Evolutionary conservation across 1,284 basidiomycete species (phyloP).

Genomic region (Leccinum fuscescens): DNA sequence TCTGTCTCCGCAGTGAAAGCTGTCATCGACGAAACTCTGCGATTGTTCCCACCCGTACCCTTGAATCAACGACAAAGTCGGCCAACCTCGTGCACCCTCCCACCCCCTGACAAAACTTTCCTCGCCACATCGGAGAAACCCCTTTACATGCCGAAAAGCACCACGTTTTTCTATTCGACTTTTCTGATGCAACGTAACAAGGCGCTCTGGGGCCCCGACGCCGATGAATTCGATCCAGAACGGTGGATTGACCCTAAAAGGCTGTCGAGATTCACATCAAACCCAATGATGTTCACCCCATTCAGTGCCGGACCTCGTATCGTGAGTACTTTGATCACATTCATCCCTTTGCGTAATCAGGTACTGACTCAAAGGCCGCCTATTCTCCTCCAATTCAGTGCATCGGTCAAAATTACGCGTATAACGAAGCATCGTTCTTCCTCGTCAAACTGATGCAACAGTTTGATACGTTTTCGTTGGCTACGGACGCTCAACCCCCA

Average conservation of each 20-base stretch:
- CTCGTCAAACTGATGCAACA: slow-evolving; percentile 63
- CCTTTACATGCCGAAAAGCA: slow-evolving; percentile 59
- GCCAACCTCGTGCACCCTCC: slow-evolving; percentile 46
- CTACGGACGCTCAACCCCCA: slow-evolving; percentile 57
- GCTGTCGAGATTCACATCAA: slow-evolving; percentile 46
- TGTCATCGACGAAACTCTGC: slow-evolving; percentile 69
- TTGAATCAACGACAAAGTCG: slow-evolving; percentile 62
- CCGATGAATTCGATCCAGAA: slow-evolving; percentile 68
- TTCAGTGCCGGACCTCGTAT: slow-evolving; percentile 66
- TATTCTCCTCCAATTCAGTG: slow-evolving; percentile 43
- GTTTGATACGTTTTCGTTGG: slow-evolving; percentile 58
- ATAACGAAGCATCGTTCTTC: slow-evolving; percentile 70
- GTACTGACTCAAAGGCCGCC: slow-evolving; percentile 8
- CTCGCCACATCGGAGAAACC: slow-evolving; percentile 35
- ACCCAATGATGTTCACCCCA: slow-evolving; percentile 66
- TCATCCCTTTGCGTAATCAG: slow-evolving; percentile 5
- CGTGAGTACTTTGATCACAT: slow-evolving; percentile 31
- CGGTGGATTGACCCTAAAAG: slow-evolving; percentile 61
- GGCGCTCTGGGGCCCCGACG: slow-evolving; percentile 65
- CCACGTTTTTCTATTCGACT: slow-evolving; percentile 55
- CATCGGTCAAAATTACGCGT: slow-evolving; percentile 71
- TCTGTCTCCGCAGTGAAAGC: slow-evolving; percentile 53
- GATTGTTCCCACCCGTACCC: slow-evolving; percentile 72
- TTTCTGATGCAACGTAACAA: slow-evolving; percentile 60
- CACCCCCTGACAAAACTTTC: slow-evolving; percentile 49